phyloP scores from a whole-genome alignment of 2,329 filamentous ascomycete genomes.

The Pseudocercospora eumusae region DNA sequence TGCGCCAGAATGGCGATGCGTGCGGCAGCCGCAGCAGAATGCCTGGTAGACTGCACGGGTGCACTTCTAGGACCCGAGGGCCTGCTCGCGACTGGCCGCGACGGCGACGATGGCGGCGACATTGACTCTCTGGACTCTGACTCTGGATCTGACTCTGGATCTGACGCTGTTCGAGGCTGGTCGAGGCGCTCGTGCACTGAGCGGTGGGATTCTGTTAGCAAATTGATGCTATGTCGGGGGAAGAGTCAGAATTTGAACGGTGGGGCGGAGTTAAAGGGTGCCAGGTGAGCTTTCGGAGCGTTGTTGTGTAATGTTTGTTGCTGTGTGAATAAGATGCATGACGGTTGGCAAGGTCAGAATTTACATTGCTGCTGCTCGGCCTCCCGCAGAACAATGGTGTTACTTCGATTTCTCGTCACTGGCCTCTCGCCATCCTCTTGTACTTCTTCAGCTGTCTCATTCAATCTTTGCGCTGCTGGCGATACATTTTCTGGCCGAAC shows the following conservation, averaged over 20 bases:
- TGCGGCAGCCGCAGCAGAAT: background rate
- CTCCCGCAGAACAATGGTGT: conserved; percentile 10
- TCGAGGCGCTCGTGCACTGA: background rate
- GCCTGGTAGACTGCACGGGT: background rate
- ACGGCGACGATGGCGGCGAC: conserved; percentile 1
- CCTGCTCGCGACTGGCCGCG: background rate
- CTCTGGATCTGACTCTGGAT: conserved; percentile 2
- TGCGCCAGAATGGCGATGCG: background rate
- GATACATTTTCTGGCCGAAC: background rate
- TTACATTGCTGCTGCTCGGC: conserved; percentile 15
- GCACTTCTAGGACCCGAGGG: background rate
- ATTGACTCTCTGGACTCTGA: background rate
- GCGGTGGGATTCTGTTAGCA: conserved; percentile 5
- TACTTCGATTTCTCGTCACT: conserved; percentile 11
- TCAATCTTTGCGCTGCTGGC: background rate
- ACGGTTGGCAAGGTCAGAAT: conserved; percentile 9
- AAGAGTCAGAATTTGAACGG: background rate
- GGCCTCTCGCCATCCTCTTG: background rate
- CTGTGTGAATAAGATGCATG: conserved; percentile 1
- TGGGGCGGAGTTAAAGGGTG: conserved; percentile 2
- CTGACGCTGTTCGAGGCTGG: background rate
- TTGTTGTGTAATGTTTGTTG: background rate
- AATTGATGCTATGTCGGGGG: background rate
- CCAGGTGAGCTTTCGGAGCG: conserved; percentile 2
- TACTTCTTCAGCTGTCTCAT: background rate